Percentiles rank a stretch among this genome's conserved stretches.
Evolutionary conservation across 1,139 yeast genomes (phyloP).

Genomic region (Trichomonascaceae sp.): DNA sequence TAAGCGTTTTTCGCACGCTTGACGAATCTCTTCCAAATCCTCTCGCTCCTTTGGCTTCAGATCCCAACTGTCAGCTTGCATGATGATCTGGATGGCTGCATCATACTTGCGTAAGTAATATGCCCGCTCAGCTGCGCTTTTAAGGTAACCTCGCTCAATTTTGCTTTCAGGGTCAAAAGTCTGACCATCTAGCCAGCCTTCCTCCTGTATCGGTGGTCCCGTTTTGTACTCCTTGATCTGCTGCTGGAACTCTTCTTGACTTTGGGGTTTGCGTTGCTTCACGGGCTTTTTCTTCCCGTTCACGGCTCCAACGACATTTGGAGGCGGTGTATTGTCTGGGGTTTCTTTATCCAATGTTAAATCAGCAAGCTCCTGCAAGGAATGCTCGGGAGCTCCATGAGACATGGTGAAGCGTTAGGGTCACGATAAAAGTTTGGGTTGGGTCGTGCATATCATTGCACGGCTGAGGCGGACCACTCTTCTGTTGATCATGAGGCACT

Average conservation of each 20-base stretch:
- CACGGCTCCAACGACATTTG: too few relatives aligned
- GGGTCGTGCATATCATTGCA: too few relatives aligned
- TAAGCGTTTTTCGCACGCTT: too few relatives aligned
- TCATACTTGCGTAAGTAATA: conserved; percentile 19
- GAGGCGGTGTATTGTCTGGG: too few relatives aligned
- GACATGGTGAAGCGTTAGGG: too few relatives aligned
- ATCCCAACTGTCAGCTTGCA: conserved; percentile 10
- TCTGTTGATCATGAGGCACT: too few relatives aligned
- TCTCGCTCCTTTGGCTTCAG: background rate
- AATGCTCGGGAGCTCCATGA: too few relatives aligned
- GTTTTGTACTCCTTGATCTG: conserved; percentile 17
- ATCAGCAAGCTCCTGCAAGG: too few relatives aligned
- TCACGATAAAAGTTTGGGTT: too few relatives aligned
- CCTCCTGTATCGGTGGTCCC: conserved; percentile 21
- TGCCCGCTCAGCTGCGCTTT: conserved; percentile 25
- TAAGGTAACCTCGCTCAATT: conserved; percentile 18
- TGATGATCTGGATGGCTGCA: conserved; percentile 17
- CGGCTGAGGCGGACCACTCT: too few relatives aligned
- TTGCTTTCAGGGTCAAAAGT: conserved; percentile 10
- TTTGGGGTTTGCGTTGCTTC: conserved; percentile 19
- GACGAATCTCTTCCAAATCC: background rate
- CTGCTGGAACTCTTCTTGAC: conserved; percentile 19
- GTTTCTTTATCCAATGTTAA: too few relatives aligned
- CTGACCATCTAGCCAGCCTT: conserved; percentile 4
- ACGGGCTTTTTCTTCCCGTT: conserved; percentile 3